Evolutionary conservation across 1,284 basidiomycete genomes (phyloP).

Genomic region (Ceratobasidium sp.): DNA sequence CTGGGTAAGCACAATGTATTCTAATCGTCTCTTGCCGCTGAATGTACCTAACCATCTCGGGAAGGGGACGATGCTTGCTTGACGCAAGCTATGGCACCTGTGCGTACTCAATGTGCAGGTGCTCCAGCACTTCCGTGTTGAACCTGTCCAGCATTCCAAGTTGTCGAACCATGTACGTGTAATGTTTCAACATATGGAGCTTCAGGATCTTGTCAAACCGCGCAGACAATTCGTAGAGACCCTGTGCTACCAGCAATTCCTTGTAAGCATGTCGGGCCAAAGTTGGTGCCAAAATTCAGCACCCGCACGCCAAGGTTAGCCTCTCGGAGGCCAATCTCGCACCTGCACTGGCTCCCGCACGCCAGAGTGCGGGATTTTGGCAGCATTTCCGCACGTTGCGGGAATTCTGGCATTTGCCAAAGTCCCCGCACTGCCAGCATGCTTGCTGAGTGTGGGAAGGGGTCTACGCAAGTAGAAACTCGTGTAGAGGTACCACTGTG

Average conservation of each 20-base stretch:
- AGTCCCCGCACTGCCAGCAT: no score
- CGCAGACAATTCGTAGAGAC: background rate
- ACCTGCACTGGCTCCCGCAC: no score
- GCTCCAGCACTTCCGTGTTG: slow-evolving; percentile 42
- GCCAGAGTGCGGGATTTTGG: no score
- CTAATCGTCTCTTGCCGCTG: slow-evolving; percentile 12
- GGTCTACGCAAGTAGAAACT: no score
- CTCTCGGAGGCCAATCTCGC: no score
- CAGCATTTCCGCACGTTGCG: no score
- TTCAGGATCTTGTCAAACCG: slow-evolving; percentile 17
- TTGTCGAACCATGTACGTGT: slow-evolving; percentile 9
- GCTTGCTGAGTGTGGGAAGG: no score
- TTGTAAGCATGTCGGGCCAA: no score
- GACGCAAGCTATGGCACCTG: slow-evolving; percentile 41
- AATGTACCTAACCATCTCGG: slow-evolving; percentile 42
- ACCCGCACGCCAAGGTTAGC: no score
- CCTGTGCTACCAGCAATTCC: background rate
- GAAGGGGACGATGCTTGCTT: slow-evolving; percentile 16
- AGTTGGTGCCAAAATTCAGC: no score
- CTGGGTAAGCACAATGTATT: background rate
- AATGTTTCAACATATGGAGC: slow-evolving; percentile 39
- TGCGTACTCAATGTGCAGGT: slow-evolving; percentile 41
- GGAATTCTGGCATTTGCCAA: no score
- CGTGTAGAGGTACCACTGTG: no score
- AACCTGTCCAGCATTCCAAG: slow-evolving; percentile 39